A percentile compares a stretch with the other conserved stretches of the same genome.
Conservation (phyloP, 1,139 yeast genomes). For the Candida tropicalis region DNA sequence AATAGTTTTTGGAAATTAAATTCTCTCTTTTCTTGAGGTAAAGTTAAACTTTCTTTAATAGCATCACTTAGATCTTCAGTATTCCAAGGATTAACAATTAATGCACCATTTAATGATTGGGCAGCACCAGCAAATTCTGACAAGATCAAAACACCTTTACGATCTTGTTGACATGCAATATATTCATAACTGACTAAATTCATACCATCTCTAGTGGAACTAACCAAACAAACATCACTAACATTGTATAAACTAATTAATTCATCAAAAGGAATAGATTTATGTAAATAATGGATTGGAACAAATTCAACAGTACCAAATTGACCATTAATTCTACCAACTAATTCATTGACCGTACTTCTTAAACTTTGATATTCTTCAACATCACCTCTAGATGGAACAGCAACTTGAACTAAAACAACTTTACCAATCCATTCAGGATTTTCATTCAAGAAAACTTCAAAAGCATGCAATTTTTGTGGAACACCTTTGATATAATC, state of each 20-base stretch:
- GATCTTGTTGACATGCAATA: constrained; percentile 90
- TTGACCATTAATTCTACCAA: constrained; percentile 94
- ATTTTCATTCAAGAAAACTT: constrained; percentile 84
- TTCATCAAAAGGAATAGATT: constrained; percentile 87
- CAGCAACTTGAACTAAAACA: constrained; percentile 94
- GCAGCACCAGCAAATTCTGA: constrained; percentile 99
- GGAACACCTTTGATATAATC: constrained; percentile 98
- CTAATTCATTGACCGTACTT: constrained; percentile 92
- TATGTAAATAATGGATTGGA: constrained; percentile 96
- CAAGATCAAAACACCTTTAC: constrained; percentile 81
- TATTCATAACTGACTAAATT: constrained; percentile 94
- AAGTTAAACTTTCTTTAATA: constrained; percentile 81
- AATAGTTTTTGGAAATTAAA: constrained; percentile 82
- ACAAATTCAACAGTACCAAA: constrained; percentile 98
- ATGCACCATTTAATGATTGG: constrained; percentile 89
- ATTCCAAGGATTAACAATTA: constrained; percentile 97
- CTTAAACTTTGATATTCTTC: constrained; percentile 95
- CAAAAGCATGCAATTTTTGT: constrained; percentile 93
- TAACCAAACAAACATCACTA: constrained; percentile 89
- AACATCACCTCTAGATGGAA: constrained; percentile 96
- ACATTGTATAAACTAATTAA: constrained; percentile 82
- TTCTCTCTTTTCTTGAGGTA: constrained; percentile 76
- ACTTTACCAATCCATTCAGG: constrained; percentile 99
- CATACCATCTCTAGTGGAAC: constrained; percentile 98
- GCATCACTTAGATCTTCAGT: constrained; percentile 91